A percentile compares a stretch with the other conserved stretches of the same genome.
phyloP scores from a whole-genome alignment of 495 filamentous ascomycete genomes.

The Pseudevernia furfuracea region DNA sequence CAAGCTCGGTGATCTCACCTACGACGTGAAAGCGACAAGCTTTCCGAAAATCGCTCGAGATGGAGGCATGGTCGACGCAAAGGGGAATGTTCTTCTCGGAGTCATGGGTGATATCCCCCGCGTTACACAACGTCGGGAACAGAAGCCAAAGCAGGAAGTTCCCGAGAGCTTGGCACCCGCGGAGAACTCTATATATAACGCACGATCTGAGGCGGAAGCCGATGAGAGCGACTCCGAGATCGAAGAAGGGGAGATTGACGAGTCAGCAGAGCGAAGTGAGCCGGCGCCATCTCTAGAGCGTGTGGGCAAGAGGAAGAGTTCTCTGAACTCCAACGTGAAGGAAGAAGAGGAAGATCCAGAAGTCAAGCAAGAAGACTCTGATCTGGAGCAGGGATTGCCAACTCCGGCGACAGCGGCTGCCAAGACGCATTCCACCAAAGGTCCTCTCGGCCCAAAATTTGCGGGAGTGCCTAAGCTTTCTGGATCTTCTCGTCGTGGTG shows the following conservation, averaged over 20 bases:
- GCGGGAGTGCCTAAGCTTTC: neutral
- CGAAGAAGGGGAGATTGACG: neutral
- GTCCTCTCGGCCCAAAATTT: neutral
- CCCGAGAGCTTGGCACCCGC: neutral
- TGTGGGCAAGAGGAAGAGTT: neutral
- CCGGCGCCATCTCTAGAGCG: neutral
- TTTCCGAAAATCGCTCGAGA: neutral
- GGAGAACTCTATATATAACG: neutral
- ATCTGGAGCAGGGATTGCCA: neutral
- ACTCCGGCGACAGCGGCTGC: neutral
- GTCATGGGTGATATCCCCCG: neutral
- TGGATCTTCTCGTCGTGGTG: neutral
- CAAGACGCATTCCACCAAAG: neutral
- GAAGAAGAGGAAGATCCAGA: neutral
- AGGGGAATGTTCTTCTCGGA: neutral
- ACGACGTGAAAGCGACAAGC: neutral
- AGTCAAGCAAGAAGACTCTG: neutral
- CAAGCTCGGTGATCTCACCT: neutral
- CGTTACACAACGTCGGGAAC: neutral
- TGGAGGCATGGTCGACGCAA: neutral
- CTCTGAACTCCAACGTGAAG: neutral
- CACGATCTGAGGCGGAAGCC: neutral
- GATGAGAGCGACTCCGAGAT: neutral
- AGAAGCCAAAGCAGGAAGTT: neutral
- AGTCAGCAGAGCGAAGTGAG: neutral